A percentile compares a stretch with the other conserved stretches of the same genome.
Conservation (phyloP, 2,329 filamentous ascomycete species). For the Neophaeococcomyces aloes region DNA sequence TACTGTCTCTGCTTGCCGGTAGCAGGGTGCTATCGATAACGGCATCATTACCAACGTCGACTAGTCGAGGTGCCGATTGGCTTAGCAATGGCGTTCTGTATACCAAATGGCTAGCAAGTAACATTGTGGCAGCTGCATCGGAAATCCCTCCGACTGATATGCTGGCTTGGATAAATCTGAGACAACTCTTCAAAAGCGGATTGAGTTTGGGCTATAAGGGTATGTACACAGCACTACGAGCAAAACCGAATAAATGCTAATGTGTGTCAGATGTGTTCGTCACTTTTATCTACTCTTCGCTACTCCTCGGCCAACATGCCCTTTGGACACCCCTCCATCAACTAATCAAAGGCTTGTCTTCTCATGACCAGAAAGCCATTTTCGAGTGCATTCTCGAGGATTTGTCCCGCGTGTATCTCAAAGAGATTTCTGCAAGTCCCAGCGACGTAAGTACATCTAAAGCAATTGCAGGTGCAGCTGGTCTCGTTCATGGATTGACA, state of each 20-base stretch:
- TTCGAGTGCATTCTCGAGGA: constrained; percentile 37
- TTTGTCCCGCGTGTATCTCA: constrained; percentile 32
- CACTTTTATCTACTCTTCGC: constrained; percentile 29
- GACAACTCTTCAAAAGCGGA: constrained; percentile 45
- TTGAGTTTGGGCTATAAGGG: constrained; percentile 64
- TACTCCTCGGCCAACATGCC: constrained; percentile 27
- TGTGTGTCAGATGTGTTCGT: constrained; percentile 30
- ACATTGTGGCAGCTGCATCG: constrained; percentile 41
- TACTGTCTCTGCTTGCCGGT: constrained; percentile 47
- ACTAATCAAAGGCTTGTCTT: constrained; percentile 35
- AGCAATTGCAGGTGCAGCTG: constrained; percentile 48
- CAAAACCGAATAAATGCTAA: constrained; percentile 14
- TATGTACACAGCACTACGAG: constrained; percentile 26
- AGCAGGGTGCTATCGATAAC: constrained; percentile 49
- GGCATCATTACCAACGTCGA: constrained; percentile 30
- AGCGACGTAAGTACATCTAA: constrained; percentile 14
- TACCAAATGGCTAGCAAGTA: constrained; percentile 59
- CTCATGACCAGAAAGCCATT: constrained; percentile 39
- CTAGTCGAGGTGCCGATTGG: constrained; percentile 42
- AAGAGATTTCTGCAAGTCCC: constrained; percentile 11
- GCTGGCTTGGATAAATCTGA: constrained; percentile 27
- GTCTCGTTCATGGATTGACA: constrained; percentile 44
- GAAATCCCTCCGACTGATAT: constrained; percentile 29
- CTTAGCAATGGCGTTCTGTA: constrained; percentile 55
- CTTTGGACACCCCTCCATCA: constrained; percentile 25